These are phyloP conservation scores for Linnemannia elongata DNA, from an alignment of 192 early-diverging fungal genomes.

Conservation along the genomic window DNA sequence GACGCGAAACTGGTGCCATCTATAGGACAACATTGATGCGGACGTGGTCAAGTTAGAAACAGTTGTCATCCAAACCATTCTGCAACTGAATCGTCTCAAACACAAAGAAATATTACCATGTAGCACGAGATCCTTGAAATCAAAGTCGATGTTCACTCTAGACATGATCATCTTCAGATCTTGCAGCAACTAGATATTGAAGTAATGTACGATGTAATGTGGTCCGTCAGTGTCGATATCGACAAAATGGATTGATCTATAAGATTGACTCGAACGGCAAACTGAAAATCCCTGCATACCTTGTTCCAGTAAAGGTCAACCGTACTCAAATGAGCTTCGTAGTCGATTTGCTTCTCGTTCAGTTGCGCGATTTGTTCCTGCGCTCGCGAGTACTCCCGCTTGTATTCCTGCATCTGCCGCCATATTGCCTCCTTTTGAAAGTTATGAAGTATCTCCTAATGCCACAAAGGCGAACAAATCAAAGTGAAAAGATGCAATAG, in stretches of 20 bases:
- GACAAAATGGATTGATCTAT: not conserved
- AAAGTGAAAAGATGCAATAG: not conserved
- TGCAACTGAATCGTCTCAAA: not conserved
- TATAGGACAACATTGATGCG: not conserved
- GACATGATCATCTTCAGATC: slow-evolving; percentile 45
- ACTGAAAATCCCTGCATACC: slow-evolving; percentile 28
- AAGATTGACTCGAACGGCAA: not conserved
- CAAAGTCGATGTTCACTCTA: slow-evolving; percentile 35
- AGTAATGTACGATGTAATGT: not conserved
- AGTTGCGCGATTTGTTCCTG: slow-evolving; percentile 58
- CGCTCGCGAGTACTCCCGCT: slow-evolving; percentile 66
- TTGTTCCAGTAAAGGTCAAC: slow-evolving; percentile 68
- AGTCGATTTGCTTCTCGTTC: slow-evolving; percentile 63
- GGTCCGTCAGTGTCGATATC: not conserved
- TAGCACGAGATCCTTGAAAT: slow-evolving; percentile 33
- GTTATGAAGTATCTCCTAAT: slow-evolving; percentile 33
- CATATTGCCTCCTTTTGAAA: slow-evolving; percentile 80
- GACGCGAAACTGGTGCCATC: slow-evolving; percentile 36
- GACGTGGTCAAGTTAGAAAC: not conserved
- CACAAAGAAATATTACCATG: slow-evolving; percentile 25
- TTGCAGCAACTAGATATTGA: slow-evolving; percentile 27
- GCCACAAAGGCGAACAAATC: not conserved
- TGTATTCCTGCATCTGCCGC: slow-evolving; percentile 80
- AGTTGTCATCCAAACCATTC: not conserved
- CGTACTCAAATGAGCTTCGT: slow-evolving; percentile 64